phyloP scores from a whole-genome alignment of 2,329 filamentous ascomycete genomes.

The Thyridium curvatum region DNA sequence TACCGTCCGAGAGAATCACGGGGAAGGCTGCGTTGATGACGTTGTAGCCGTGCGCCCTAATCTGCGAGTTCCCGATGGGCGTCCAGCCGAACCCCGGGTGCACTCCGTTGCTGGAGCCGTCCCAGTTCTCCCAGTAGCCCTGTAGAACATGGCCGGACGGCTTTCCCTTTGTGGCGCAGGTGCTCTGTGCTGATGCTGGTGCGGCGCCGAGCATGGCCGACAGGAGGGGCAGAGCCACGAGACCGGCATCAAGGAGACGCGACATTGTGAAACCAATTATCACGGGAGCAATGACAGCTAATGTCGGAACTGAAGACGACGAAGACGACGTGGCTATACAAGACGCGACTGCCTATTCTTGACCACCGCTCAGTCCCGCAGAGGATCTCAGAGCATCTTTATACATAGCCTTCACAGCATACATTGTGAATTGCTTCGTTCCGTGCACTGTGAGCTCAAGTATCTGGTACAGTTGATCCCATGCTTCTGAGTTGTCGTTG shows the following conservation, averaged over 20 bases:
- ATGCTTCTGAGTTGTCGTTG: too few species aligned
- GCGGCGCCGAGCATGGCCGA: conserved; percentile 2
- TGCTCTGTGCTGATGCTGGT: conserved; percentile 10
- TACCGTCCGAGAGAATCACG: conserved; percentile 24
- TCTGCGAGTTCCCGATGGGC: conserved; percentile 20
- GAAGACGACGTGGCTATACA: too few species aligned
- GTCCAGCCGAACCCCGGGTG: conserved; percentile 26
- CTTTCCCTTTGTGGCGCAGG: conserved; percentile 23
- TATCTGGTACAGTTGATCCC: too few species aligned
- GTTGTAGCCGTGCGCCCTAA: conserved; percentile 24
- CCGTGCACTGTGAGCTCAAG: too few species aligned
- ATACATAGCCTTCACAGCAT: too few species aligned
- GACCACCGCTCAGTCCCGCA: too few species aligned
- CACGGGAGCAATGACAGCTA: too few species aligned
- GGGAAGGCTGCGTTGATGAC: conserved; percentile 27
- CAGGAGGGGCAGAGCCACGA: conserved; percentile 1
- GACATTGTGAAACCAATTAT: neutral
- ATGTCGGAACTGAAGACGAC: too few species aligned
- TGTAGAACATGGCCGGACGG: conserved; percentile 24
- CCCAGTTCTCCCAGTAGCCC: conserved; percentile 30
- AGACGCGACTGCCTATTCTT: too few species aligned
- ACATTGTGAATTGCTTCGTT: too few species aligned
- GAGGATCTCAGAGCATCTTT: too few species aligned
- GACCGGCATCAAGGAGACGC: neutral
- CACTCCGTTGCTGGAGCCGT: conserved; percentile 22